phyloP scores from a whole-genome alignment of 768 basidiomycete genomes.

The Leucocoprinus leucothites region DNA sequence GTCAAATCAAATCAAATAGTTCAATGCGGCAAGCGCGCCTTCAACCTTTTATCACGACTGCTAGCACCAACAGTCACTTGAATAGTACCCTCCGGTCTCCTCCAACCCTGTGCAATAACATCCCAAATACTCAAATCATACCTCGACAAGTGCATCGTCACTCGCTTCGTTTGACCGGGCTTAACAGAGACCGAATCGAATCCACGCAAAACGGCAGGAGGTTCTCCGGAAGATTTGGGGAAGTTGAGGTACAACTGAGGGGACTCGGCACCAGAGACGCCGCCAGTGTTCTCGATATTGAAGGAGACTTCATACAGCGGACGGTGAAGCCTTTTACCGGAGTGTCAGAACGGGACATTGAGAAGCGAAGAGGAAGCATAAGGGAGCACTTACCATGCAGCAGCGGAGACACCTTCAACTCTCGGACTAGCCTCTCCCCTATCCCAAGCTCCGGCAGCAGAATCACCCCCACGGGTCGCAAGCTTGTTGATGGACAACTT shows the following conservation, averaged over 20 bases:
- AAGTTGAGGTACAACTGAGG: constrained; percentile 77
- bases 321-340: constrained; percentile 53
- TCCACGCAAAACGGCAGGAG: constrained; percentile 68
- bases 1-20: no score
- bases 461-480: constrained; percentile 29
- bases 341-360: neutral
- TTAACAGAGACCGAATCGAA: constrained; percentile 57
- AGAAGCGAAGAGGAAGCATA: neutral
- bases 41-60: constrained; percentile 57
- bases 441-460: constrained; percentile 49
- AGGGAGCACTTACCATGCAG: constrained; percentile 45
- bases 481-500: constrained; percentile 48
- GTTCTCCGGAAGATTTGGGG: constrained; percentile 60
- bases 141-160: constrained; percentile 58
- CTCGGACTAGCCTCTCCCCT: constrained; percentile 52
- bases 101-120: constrained; percentile 69
- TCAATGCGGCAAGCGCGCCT: neutral
- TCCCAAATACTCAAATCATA: constrained; percentile 81
- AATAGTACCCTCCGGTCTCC: constrained; percentile 60
- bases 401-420: constrained; percentile 55
- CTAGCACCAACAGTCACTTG: constrained; percentile 65
- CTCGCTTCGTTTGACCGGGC: constrained; percentile 42
- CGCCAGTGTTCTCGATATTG: constrained; percentile 62
- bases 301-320: constrained; percentile 65
- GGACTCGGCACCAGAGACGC: constrained; percentile 54